Evolutionary conservation across 768 basidiomycete species (phyloP), one percentile per base, ranked within the genome.

Genomic region (Podaxis sp.): DNA sequence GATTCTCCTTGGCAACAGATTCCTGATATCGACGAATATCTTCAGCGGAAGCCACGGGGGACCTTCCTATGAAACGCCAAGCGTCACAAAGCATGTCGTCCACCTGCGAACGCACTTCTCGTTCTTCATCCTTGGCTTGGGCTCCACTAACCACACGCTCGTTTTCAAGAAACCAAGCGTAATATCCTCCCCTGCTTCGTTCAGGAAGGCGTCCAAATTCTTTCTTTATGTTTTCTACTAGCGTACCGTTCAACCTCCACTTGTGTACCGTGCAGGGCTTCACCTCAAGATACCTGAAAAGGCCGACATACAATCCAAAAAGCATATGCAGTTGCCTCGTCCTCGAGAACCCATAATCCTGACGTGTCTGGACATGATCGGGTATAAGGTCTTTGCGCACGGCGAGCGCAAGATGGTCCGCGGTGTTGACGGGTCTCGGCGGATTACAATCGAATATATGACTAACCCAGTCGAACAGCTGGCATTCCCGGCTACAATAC

Each of bases 401-500:
- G 7, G 76, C 76, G 28, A 67, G 71, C 1, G 70, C 68, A 38
- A 80, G 73, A 61, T 74, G 66, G 56, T 78, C 67, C 48, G 72
- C 73, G 4, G 77, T 75, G 57, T 63, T 73, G 58, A 77, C 68
- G 6, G 67, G 62, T 24, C 65, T 50, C 11, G 52, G 52, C 2
- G 64, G 62, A 33, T 72, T 69, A 66, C 76, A 78, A 10, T 75
- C 61, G 57, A 77, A 74, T 20, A 76, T 73, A 57, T 78, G 78
- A 12, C 24, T 12, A 0, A 62, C 41, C 77, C 76, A 78, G 38
- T 72, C 46, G 0, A 40, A 24, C 40, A 64, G 65, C 64, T 79
- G 78, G 56, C 75, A 77, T 24, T 58, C 20, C 44, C 57, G 28
- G 51, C 67, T 71, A 69, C 77, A 79, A 55, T 78, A 78, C 74